Evolutionary conservation across 192 early-diverging fungal genomes (phyloP).

Genomic region (Coemansia erecta): DNA sequence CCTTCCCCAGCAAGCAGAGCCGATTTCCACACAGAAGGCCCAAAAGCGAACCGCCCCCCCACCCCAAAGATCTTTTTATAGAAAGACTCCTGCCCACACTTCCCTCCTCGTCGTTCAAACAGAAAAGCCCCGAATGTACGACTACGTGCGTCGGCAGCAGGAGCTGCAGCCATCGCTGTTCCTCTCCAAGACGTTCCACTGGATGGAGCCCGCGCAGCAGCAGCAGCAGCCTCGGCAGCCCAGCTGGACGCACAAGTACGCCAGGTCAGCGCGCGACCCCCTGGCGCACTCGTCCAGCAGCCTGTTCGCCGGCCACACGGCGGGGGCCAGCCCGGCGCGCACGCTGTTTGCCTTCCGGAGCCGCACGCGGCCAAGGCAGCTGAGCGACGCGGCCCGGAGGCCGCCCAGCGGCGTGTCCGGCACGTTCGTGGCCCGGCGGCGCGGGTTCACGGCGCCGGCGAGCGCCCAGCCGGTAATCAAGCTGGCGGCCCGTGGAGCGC

Average conservation of each 20-base stretch:
- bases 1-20: too few relatives aligned
- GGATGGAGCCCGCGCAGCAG: conserved; percentile 21
- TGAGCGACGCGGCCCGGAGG: conserved; percentile 30
- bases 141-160: conserved; percentile 54
- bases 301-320: conserved; percentile 21
- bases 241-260: conserved; percentile 37
- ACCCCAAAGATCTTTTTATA: too few relatives aligned
- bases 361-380: conserved; percentile 29
- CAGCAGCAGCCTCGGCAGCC: conserved; percentile 27
- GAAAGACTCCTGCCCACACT: too few relatives aligned
- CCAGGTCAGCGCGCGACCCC: conserved; percentile 27
- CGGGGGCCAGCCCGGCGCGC: conserved; percentile 23
- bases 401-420: conserved; percentile 39
- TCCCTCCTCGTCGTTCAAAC: too few relatives aligned
- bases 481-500: too few relatives aligned
- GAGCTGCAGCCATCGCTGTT: conserved; percentile 48
- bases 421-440: conserved; percentile 24
- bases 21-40: too few relatives aligned
- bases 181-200: conserved; percentile 45
- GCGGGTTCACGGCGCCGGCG: conserved; percentile 41
- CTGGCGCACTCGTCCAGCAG: conserved; percentile 47
- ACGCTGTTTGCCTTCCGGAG: conserved; percentile 29
- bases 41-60: too few relatives aligned
- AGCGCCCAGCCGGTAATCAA: conserved; percentile 23
- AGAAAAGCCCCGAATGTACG: conserved; percentile 23